phyloP scores from a whole-genome alignment of 2,329 filamentous ascomycete genomes.

The Colletotrichum sp. region DNA sequence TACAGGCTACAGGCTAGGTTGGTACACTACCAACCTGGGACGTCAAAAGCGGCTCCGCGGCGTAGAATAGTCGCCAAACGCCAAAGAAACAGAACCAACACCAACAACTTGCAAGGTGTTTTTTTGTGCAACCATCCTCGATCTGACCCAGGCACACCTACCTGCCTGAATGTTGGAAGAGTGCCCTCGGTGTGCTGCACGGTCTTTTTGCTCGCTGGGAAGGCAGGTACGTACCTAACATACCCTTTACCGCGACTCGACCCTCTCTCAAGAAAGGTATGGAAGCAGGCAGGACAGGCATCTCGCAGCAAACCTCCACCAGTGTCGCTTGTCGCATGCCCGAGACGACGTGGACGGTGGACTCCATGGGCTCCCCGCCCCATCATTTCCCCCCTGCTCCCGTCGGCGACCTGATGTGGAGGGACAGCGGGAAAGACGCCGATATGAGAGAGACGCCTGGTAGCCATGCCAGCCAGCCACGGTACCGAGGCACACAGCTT shows the following conservation, averaged over 20 bases:
- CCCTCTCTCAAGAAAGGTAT: background rate
- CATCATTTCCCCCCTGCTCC: background rate
- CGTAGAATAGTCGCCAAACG: background rate
- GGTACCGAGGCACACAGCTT: background rate
- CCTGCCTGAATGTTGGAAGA: background rate
- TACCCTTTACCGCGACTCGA: background rate
- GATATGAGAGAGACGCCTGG: background rate
- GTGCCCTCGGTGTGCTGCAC: background rate
- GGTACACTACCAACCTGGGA: background rate
- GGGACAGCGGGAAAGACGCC: background rate
- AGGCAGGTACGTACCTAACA: background rate
- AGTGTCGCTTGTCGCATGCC: background rate
- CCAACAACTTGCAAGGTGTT: background rate
- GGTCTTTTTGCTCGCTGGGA: background rate
- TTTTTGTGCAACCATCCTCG: background rate
- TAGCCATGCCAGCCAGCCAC: background rate
- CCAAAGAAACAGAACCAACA: background rate
- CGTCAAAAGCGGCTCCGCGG: background rate
- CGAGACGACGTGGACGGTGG: background rate
- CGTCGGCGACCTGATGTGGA: background rate
- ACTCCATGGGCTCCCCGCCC: background rate
- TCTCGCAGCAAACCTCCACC: background rate
- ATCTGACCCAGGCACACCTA: background rate
- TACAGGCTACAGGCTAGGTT: background rate
- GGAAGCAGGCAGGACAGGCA: background rate